Evolutionary conservation across 73 alveolate species (phyloP).

Genomic region (Urostyla sp.): DNA sequence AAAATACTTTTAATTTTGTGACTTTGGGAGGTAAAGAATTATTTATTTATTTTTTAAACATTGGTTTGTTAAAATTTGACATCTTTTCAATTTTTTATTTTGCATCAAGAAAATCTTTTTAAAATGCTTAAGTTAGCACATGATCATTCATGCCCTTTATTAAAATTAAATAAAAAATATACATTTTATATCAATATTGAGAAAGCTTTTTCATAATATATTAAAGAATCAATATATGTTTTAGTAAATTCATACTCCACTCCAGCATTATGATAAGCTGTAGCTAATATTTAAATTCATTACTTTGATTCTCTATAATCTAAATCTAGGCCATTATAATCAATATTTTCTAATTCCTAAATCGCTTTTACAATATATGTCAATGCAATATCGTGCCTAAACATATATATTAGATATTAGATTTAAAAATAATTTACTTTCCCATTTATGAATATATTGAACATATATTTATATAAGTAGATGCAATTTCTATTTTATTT

Average conservation of each 20-base stretch:
- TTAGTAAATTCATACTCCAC: conserved; percentile 47
- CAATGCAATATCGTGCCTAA: conserved; percentile 49
- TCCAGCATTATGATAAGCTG: conserved; percentile 54
- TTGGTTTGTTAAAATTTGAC: too few species aligned
- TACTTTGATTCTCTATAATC: conserved; percentile 18
- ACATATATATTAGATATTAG: neutral
- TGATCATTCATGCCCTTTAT: too few species aligned
- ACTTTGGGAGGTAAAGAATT: too few species aligned
- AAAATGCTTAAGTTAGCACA: conserved; percentile 30
- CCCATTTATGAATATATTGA: conserved; percentile 56
- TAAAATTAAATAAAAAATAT: too few species aligned
- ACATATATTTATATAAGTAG: conserved; percentile 42
- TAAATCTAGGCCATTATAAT: conserved; percentile 21
- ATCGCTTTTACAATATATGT: conserved; percentile 36
- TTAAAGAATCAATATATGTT: conserved; percentile 1
- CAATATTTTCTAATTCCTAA: conserved; percentile 22
- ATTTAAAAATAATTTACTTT: conserved; percentile 8
- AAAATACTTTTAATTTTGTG: too few species aligned
- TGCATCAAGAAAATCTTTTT: conserved; percentile 38
- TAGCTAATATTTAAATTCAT: conserved; percentile 40
- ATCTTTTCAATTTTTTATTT: conserved; percentile 29
- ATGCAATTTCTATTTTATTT: conserved; percentile 26
- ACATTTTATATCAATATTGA: conserved; percentile 27
- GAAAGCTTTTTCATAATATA: conserved; percentile 33
- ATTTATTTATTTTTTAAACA: too few species aligned